Percentiles rank a stretch among this genome's conserved stretches.
Conservation (phyloP, 2,329 filamentous ascomycete species). For the Ceratocystis papillata region DNA sequence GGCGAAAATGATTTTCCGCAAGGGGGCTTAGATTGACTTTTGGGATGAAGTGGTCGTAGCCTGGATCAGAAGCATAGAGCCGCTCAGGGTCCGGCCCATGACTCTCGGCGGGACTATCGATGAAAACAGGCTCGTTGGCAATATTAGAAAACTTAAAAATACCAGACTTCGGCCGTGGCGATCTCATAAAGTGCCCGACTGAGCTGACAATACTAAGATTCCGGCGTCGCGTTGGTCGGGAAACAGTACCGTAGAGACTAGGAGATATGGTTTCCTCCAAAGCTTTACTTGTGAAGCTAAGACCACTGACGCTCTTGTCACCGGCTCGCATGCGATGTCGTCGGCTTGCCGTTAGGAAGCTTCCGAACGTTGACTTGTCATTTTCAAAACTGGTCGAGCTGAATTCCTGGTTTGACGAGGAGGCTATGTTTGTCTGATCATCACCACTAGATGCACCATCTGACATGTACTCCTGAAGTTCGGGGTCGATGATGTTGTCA, state of each 20-base stretch:
- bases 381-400: slow-evolving; percentile 51
- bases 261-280: slow-evolving; percentile 51
- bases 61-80: slow-evolving; percentile 30
- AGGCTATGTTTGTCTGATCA: slow-evolving; percentile 80
- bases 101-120: slow-evolving; percentile 19
- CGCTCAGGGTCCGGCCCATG: slow-evolving; percentile 17
- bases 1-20: slow-evolving; percentile 78
- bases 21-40: slow-evolving; percentile 77
- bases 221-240: slow-evolving; percentile 45
- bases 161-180: slow-evolving; percentile 54
- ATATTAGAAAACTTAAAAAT: slow-evolving; percentile 46
- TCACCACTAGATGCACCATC: slow-evolving; percentile 80
- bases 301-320: slow-evolving; percentile 63
- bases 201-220: slow-evolving; percentile 78
- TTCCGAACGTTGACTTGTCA: slow-evolving; percentile 61
- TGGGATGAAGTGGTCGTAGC: slow-evolving; percentile 50
- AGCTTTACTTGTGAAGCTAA: slow-evolving; percentile 60
- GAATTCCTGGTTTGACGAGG: slow-evolving; percentile 35
- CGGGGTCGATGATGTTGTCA: slow-evolving; percentile 96
- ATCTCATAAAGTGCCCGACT: slow-evolving; percentile 54
- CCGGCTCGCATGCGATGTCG: slow-evolving; percentile 60
- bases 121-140: slow-evolving; percentile 38
- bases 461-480: slow-evolving; percentile 89
- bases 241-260: slow-evolving; percentile 13
- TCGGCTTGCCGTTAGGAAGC: slow-evolving; percentile 62